Conservation (phyloP, 345 rosid genomes). For the Salix brachista region DNA sequence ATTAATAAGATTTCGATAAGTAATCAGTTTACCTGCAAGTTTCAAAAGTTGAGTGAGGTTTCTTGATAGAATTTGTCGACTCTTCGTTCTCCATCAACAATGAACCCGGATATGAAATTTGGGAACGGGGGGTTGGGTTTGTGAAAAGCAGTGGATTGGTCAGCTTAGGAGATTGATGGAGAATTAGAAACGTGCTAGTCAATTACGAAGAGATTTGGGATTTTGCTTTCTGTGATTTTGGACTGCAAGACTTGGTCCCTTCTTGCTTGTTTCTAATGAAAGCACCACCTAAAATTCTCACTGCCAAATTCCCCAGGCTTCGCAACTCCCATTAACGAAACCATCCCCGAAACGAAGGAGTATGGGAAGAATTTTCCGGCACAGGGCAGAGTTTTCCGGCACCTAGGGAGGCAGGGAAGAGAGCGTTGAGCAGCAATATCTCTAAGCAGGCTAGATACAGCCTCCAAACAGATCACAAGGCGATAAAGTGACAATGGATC, state of each 20-base stretch:
- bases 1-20: too few relatives aligned
- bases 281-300: neutral
- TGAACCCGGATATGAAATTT: too few relatives aligned
- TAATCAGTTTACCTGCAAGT: too few relatives aligned
- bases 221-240: neutral
- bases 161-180: constrained; percentile 52
- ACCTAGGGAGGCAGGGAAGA: neutral
- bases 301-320: neutral
- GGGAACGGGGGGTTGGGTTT: constrained; percentile 55
- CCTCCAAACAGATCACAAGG: neutral
- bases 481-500: neutral
- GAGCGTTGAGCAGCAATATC: neutral
- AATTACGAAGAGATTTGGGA: neutral
- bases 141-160: constrained; percentile 76
- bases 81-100: too few relatives aligned
- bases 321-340: neutral
- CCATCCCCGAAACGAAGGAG: neutral
- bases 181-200: too few relatives aligned
- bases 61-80: too few relatives aligned
- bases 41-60: too few relatives aligned
- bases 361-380: neutral
- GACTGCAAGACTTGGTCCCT: too few relatives aligned
- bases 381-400: too few relatives aligned
- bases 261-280: neutral
- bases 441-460: neutral